These are phyloP conservation scores for Candida mattraensis DNA, from an alignment of 805 yeast genomes.

Conservation along the genomic window DNA sequence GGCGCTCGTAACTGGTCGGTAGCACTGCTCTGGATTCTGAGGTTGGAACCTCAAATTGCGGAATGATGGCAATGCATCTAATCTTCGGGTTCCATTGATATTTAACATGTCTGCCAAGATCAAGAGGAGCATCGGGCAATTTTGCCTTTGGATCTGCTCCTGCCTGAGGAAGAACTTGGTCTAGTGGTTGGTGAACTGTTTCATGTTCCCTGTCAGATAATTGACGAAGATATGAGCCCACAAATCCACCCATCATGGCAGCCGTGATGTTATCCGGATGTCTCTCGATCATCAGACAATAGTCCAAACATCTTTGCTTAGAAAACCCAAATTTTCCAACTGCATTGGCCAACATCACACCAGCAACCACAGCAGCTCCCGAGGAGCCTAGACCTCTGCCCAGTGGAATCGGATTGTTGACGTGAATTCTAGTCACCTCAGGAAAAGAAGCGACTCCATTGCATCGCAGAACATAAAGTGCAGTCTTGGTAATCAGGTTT, in stretches of 20 bases:
- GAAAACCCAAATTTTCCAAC: constrained; percentile 71
- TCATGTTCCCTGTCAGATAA: constrained; percentile 68
- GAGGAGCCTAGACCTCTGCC: constrained; percentile 98
- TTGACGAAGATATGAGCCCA: constrained; percentile 89
- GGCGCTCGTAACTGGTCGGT: constrained; percentile 73
- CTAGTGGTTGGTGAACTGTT: constrained; percentile 79
- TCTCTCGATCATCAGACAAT: constrained; percentile 94
- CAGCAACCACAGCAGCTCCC: constrained; percentile 98
- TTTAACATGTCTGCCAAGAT: constrained; percentile 85
- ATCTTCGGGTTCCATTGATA: constrained; percentile 81
- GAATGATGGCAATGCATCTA: constrained; percentile 88
- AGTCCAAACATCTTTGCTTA: constrained; percentile 85
- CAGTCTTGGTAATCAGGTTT: constrained; percentile 89
- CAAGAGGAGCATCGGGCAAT: constrained; percentile 80
- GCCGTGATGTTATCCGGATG: constrained; percentile 99
- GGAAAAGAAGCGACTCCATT: constrained; percentile 79
- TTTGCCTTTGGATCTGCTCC: constrained; percentile 66
- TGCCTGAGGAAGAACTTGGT: constrained; percentile 79
- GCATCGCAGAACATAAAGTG: constrained; percentile 86
- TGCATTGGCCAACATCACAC: constrained; percentile 86
- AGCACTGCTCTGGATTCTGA: constrained; percentile 88
- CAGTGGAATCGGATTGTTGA: constrained; percentile 88
- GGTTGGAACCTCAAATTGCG: constrained; percentile 92
- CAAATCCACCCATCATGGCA: constrained; percentile 98
- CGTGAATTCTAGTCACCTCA: constrained; percentile 74